phyloP scores from a whole-genome alignment of 352 stramenopile genomes.

The Lagenidium giganteum region DNA sequence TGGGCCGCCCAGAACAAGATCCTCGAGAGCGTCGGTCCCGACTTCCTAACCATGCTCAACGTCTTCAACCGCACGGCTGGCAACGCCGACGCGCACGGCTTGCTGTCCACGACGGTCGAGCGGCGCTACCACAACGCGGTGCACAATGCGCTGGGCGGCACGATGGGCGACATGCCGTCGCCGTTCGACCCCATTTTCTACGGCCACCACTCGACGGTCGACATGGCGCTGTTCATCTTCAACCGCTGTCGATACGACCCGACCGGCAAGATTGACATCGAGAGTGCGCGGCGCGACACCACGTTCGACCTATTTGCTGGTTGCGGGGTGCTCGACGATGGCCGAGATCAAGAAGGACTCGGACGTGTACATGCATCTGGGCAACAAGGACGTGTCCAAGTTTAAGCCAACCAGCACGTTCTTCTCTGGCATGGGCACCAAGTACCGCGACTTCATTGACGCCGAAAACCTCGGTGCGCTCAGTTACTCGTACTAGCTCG shows the following conservation, averaged over 20 bases:
- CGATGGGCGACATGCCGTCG: not conserved
- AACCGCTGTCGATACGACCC: conserved; percentile 3
- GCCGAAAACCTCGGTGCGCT: not conserved
- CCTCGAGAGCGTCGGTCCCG: conserved; percentile 4
- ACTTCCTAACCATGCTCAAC: conserved; percentile 10
- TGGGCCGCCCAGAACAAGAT: conserved; percentile 12
- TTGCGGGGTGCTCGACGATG: not conserved
- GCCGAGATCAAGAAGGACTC: not conserved
- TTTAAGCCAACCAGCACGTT: not conserved
- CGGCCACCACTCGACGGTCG: conserved; percentile 1
- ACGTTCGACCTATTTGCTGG: not conserved
- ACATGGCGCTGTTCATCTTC: not conserved
- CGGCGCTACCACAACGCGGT: not conserved
- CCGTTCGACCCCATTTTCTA: conserved; percentile 4
- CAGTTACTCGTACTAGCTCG: conserved; percentile 1
- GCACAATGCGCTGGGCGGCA: not conserved
- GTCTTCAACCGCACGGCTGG: conserved; percentile 10
- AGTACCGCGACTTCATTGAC: conserved; percentile 3
- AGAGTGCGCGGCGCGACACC: not conserved
- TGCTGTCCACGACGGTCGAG: conserved; percentile 5
- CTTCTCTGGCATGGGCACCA: not conserved
- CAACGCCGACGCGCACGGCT: not conserved
- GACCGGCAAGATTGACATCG: not conserved
- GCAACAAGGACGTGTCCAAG: not conserved
- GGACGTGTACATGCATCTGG: not conserved